Percentiles rank a stretch among this genome's conserved stretches.
These are phyloP conservation scores for Extremus antarcticus DNA, from an alignment of 495 filamentous ascomycete genomes.

Conservation along the genomic window DNA sequence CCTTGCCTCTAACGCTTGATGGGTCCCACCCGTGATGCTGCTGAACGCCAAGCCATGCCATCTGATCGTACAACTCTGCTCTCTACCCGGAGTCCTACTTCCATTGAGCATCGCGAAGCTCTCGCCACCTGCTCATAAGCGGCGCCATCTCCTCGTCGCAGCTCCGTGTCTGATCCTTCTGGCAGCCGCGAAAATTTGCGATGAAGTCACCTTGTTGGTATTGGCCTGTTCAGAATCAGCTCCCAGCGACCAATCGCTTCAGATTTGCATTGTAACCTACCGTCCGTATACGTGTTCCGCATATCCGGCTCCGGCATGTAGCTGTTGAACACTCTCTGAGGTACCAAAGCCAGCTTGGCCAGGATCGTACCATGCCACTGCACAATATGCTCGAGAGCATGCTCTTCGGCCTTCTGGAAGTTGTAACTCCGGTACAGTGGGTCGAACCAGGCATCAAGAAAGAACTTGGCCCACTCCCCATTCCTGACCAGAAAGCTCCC, in stretches of 20 bases:
- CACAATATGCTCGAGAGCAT: slow-evolving; percentile 60
- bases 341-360: slow-evolving; percentile 72
- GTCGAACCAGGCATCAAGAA: slow-evolving; percentile 94
- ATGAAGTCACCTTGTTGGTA: slow-evolving; percentile 84
- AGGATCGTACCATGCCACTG: slow-evolving; percentile 96
- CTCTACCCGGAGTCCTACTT: neutral
- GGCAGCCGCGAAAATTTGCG: slow-evolving; percentile 63
- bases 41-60: neutral
- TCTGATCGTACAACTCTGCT: neutral
- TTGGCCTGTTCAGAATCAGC: slow-evolving; percentile 29
- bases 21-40: neutral
- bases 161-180: slow-evolving; percentile 39
- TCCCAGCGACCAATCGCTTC: neutral
- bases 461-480: slow-evolving; percentile 84
- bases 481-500: slow-evolving; percentile 69
- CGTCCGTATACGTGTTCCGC: slow-evolving; percentile 17
- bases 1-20: neutral
- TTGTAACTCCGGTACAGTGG: slow-evolving; percentile 87
- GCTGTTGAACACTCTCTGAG: slow-evolving; percentile 69
- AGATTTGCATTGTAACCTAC: neutral
- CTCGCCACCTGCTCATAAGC: slow-evolving; percentile 18
- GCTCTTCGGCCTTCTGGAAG: slow-evolving; percentile 86
- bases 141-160: slow-evolving; percentile 62
- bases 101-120: slow-evolving; percentile 17
- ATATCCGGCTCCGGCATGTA: slow-evolving; percentile 47